Conservation (phyloP, 75 land plant species). For the Picea sitchensis region DNA sequence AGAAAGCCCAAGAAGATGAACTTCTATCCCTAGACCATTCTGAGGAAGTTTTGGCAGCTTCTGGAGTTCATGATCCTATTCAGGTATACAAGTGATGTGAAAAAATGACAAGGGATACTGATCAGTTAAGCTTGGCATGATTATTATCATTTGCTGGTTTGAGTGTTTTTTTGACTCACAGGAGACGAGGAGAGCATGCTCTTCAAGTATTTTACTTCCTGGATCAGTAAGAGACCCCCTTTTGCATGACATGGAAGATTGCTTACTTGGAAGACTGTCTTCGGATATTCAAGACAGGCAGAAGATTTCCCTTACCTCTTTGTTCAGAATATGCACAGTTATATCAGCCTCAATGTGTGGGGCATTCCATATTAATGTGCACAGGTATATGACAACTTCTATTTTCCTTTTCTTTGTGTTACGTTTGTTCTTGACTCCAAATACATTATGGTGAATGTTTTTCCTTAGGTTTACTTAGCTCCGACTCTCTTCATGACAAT, state of each 20-base stretch:
- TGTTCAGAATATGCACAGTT: conserved; percentile 10
- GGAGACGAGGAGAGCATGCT: background rate
- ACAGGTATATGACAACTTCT: conserved; percentile 3
- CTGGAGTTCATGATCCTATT: conserved; percentile 5
- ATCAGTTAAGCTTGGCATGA: background rate
- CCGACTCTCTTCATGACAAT: background rate
- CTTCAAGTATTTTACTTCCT: conserved; percentile 32
- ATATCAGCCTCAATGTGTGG: conserved; percentile 3
- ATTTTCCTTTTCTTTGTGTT: no score
- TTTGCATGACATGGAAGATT: conserved; percentile 39
- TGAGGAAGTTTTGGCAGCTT: conserved; percentile 15
- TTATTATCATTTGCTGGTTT: background rate
- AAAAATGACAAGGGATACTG: background rate
- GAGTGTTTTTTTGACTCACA: background rate
- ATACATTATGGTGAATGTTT: background rate
- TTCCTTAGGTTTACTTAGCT: background rate
- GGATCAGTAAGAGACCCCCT: conserved; percentile 37
- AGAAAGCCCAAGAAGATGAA: conserved; percentile 19
- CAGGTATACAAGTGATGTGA: conserved; percentile 1
- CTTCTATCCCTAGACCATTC: conserved; percentile 25
- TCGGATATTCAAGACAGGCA: background rate
- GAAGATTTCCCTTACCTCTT: conserved; percentile 7
- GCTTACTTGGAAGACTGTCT: conserved; percentile 3
- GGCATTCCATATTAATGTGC: conserved; percentile 4
- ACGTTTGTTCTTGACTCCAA: background rate